Conservation (phyloP, 2,329 filamentous ascomycete species). For the Dactylonectria estremocensis region DNA sequence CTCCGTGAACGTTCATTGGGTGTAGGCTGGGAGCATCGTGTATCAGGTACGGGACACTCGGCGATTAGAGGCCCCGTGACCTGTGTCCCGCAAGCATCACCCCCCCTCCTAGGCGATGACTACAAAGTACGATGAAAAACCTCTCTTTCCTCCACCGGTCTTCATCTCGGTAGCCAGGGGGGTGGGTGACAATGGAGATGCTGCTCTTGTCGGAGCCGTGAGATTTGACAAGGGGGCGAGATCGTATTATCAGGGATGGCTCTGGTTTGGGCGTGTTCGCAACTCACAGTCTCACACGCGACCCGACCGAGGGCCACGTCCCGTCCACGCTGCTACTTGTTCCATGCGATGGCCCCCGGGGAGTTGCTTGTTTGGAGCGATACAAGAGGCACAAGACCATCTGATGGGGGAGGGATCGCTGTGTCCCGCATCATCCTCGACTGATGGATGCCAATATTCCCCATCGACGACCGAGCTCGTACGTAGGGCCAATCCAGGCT, state of each 20-base stretch:
- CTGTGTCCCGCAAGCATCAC: conserved; percentile 35
- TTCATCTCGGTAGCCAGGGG: conserved; percentile 35
- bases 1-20: conserved; percentile 18
- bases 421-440: conserved; percentile 14
- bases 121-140: conserved; percentile 28
- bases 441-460: conserved; percentile 15
- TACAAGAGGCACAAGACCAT: conserved; percentile 14
- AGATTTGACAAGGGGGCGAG: conserved; percentile 40
- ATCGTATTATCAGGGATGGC: conserved; percentile 34
- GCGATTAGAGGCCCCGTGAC: conserved; percentile 5
- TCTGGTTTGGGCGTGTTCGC: conserved; percentile 18
- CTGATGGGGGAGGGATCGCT: conserved; percentile 3
- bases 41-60: conserved; percentile 9
- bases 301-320: not conserved
- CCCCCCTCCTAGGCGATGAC: not conserved
- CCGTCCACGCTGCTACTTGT: not conserved
- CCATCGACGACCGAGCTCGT: conserved; percentile 9
- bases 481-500: conserved; percentile 8
- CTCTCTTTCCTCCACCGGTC: conserved; percentile 16
- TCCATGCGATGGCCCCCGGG: conserved; percentile 3
- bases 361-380: not conserved
- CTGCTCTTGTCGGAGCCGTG: conserved; percentile 21
- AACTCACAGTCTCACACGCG: conserved; percentile 7
- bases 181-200: conserved; percentile 21
- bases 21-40: conserved; percentile 19